A percentile compares a stretch with the other conserved stretches of the same genome.
These are phyloP conservation scores for Aspergillus hiratsukae DNA, from an alignment of 2,329 filamentous ascomycete genomes.

Conservation along the genomic window DNA sequence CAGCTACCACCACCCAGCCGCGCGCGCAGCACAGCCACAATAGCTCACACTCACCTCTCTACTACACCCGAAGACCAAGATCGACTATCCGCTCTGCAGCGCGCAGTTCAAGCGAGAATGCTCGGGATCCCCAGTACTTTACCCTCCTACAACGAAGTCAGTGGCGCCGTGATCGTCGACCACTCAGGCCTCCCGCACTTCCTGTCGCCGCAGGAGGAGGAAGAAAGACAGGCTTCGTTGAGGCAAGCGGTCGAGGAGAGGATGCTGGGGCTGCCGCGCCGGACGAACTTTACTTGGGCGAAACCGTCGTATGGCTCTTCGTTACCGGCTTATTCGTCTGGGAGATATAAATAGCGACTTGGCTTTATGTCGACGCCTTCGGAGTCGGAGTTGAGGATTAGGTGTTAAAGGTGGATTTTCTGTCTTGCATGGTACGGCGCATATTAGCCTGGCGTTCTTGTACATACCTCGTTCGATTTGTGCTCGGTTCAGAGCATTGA, in stretches of 20 bases:
- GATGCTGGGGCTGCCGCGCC: conserved; percentile 21
- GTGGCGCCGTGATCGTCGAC: conserved; percentile 23
- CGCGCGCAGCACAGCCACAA: not conserved
- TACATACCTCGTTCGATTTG: not conserved
- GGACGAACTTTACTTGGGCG: conserved; percentile 21
- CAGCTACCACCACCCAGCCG: not conserved
- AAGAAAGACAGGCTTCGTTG: conserved; percentile 13
- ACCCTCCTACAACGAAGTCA: conserved; percentile 24
- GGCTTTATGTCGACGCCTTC: not conserved
- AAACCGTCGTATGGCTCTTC: conserved; percentile 1
- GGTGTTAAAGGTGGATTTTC: not conserved
- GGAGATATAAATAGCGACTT: not conserved
- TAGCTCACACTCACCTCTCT: not conserved
- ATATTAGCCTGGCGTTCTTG: not conserved
- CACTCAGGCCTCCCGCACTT: conserved; percentile 20
- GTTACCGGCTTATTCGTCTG: conserved; percentile 14
- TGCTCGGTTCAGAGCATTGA: too few relatives aligned
- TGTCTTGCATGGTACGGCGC: not conserved
- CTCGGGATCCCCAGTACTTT: conserved; percentile 3
- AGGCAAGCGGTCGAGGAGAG: conserved; percentile 20
- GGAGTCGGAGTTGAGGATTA: conserved; percentile 1
- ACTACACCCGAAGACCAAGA: not conserved
- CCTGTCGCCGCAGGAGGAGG: conserved; percentile 22
- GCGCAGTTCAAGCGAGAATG: not conserved
- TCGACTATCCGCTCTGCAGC: not conserved